Percentiles rank a stretch among this genome's conserved stretches.
phyloP scores from a whole-genome alignment of 1,284 basidiomycete genomes.

The Afroboletus lepidellus region DNA sequence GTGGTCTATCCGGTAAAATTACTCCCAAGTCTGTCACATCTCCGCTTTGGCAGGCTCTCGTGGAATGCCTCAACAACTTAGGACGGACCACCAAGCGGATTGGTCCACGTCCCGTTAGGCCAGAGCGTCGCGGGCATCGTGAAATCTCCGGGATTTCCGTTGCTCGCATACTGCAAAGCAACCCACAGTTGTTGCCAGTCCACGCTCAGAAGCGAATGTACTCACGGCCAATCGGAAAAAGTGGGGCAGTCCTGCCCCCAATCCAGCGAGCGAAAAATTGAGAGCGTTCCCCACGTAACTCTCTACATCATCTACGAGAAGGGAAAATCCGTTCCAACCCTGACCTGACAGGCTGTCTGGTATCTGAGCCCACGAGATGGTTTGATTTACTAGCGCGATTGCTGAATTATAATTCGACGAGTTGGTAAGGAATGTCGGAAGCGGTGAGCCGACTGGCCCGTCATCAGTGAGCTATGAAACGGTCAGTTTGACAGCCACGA shows the following conservation, averaged over 20 bases:
- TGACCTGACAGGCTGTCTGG: constrained; percentile 34
- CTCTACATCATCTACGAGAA: constrained; percentile 85
- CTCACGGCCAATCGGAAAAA: constrained; percentile 83
- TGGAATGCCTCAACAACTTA: constrained; percentile 27
- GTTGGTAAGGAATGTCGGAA: constrained; percentile 75
- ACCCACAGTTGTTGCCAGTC: constrained; percentile 2
- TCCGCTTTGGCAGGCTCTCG: not conserved
- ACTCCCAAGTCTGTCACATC: not conserved
- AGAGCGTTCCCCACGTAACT: constrained; percentile 65
- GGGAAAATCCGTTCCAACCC: constrained; percentile 75
- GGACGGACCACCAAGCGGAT: constrained; percentile 67
- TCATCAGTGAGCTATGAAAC: constrained; percentile 60
- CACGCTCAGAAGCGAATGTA: constrained; percentile 19
- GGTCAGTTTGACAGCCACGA: constrained; percentile 3
- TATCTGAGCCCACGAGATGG: constrained; percentile 63
- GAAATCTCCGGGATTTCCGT: constrained; percentile 68
- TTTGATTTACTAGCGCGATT: constrained; percentile 54
- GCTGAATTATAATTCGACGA: constrained; percentile 61
- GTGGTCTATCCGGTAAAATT: not conserved
- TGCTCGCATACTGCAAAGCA: constrained; percentile 49
- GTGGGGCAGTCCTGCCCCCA: constrained; percentile 66
- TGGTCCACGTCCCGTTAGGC: constrained; percentile 80
- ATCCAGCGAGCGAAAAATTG: constrained; percentile 64
- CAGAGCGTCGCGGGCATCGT: constrained; percentile 77
- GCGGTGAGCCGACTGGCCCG: constrained; percentile 63